A percentile compares a stretch with the other conserved stretches of the same genome.
phyloP scores from a whole-genome alignment of 257 asterid genomes.

The Nicotiana attenuata region DNA sequence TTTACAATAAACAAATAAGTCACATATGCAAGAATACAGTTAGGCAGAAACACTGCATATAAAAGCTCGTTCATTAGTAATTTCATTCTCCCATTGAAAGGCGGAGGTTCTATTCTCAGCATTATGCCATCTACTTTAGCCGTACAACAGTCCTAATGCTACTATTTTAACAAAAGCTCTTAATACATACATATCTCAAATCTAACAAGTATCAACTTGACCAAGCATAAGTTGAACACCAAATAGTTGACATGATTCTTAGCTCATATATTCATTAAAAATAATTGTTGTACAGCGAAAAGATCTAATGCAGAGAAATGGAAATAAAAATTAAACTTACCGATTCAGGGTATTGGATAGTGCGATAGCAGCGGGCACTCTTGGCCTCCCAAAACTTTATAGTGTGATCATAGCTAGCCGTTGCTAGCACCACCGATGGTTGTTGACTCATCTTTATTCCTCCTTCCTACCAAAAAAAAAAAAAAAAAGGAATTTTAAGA shows the following conservation, averaged over 20 bases:
- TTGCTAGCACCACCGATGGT: constrained; percentile 91
- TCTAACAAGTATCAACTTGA: neutral
- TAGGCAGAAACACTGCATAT: neutral
- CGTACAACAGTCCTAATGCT: neutral
- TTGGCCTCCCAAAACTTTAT: constrained; percentile 97
- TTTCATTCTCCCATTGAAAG: neutral
- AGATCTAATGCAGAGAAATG: neutral
- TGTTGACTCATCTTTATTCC: constrained; percentile 52
- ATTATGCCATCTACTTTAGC: neutral
- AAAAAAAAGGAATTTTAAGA: neutral
- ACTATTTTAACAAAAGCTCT: neutral
- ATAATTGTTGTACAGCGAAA: neutral
- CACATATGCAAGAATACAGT: neutral
- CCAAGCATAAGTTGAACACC: neutral
- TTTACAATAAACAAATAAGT: neutral
- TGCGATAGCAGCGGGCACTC: constrained; percentile 84
- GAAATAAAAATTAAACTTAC: constrained; percentile 29
- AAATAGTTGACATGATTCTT: neutral
- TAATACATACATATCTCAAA: neutral
- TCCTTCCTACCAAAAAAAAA: neutral
- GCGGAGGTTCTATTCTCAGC: neutral
- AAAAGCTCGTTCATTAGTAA: neutral
- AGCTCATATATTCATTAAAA: neutral
- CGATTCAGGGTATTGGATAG: constrained; percentile 94
- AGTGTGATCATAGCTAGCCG: constrained; percentile 98